Conservation (phyloP, 2,329 filamentous ascomycete genomes). For the Aspergillus phoenicis region DNA sequence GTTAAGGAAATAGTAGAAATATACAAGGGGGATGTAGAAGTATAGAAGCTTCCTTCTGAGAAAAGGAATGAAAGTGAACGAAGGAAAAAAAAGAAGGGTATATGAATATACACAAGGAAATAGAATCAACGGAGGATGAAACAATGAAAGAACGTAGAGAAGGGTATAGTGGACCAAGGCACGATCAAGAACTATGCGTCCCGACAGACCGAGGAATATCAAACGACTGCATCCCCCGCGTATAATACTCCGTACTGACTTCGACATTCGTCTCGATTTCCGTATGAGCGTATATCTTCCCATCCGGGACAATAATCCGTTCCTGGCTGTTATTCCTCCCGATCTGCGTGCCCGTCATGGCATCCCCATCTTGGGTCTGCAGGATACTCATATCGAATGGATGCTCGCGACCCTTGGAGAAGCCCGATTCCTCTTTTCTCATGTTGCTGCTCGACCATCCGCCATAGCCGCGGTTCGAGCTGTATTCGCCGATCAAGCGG, state of each 20-base stretch:
- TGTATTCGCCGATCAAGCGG: slow-evolving; percentile 42
- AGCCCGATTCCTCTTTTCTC: slow-evolving; percentile 27
- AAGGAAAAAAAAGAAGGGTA: too few relatives aligned
- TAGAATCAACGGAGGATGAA: too few relatives aligned
- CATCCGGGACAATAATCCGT: slow-evolving; percentile 33
- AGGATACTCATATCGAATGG: slow-evolving; percentile 21
- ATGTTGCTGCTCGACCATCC: slow-evolving; percentile 27
- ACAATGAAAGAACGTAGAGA: background rate
- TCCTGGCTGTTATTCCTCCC: slow-evolving; percentile 31
- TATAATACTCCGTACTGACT: slow-evolving; percentile 16
- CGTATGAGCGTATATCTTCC: slow-evolving; percentile 35
- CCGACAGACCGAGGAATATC: background rate
- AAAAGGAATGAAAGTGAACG: too few relatives aligned
- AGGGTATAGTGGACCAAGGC: background rate
- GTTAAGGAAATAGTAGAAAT: too few relatives aligned
- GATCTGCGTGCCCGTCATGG: slow-evolving; percentile 28
- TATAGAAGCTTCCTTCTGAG: too few relatives aligned
- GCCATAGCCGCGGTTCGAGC: slow-evolving; percentile 27
- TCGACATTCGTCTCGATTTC: slow-evolving; percentile 38
- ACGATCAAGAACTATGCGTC: too few relatives aligned
- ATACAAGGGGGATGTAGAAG: too few relatives aligned
- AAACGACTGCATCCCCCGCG: background rate
- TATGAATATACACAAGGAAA: too few relatives aligned
- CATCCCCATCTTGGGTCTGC: slow-evolving; percentile 17
- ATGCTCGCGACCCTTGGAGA: slow-evolving; percentile 30